phyloP scores from a whole-genome alignment of 495 filamentous ascomycete species.

The Ascodesmis nigricans region DNA sequence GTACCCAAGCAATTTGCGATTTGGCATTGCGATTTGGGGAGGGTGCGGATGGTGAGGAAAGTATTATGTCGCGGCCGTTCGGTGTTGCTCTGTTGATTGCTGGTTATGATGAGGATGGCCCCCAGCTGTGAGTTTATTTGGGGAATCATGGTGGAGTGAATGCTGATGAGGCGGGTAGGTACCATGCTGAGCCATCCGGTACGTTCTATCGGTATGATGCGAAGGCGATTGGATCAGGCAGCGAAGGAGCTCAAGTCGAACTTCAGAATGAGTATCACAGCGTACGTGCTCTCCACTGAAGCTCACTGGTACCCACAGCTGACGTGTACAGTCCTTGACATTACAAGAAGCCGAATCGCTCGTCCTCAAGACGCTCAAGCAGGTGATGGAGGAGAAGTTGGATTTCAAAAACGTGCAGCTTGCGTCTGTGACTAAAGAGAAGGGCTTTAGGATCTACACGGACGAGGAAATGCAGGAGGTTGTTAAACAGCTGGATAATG shows the following conservation, averaged over 20 bases:
- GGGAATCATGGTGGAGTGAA: neutral
- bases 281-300: constrained; percentile 22
- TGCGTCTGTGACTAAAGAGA: constrained; percentile 91
- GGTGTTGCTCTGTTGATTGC: constrained; percentile 93
- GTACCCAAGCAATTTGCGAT: constrained; percentile 96
- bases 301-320: constrained; percentile 5
- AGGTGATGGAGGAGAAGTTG: constrained; percentile 99
- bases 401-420: constrained; percentile 96
- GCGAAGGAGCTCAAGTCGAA: constrained; percentile 91
- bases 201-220: constrained; percentile 99
- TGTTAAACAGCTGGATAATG: constrained; percentile 42
- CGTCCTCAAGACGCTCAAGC: constrained; percentile 94
- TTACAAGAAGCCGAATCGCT: constrained; percentile 81
- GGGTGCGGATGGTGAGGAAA: constrained; percentile 93
- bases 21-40: constrained; percentile 90
- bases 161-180: constrained; percentile 30
- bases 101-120: constrained; percentile 91
- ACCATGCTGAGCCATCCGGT: constrained; percentile 90
- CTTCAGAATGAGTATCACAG: constrained; percentile 97
- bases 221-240: constrained; percentile 92
- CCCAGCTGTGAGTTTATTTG: constrained; percentile 45
- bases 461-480: constrained; percentile 90
- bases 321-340: constrained; percentile 45
- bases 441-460: constrained; percentile 90
- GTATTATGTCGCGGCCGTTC: constrained; percentile 91